Evolutionary conservation across 176 grass and related monocot genomes (phyloP).

Genomic region (Aegilops sharonensis): DNA sequence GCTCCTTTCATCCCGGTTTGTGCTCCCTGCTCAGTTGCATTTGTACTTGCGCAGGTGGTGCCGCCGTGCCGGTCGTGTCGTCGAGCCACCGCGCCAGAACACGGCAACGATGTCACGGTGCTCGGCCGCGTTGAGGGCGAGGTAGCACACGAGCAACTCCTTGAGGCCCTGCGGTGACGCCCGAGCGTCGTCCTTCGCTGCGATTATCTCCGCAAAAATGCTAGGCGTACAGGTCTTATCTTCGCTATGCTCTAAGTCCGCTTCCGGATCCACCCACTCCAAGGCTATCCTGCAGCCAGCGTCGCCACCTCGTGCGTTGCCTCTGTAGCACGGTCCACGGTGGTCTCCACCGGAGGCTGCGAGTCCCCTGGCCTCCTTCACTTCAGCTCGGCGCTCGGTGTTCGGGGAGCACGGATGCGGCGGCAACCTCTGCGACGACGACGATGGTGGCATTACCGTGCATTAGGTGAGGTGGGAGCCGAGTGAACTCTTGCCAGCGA

Average conservation of each 20-base stretch:
- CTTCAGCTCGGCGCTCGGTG: neutral
- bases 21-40: too few species aligned
- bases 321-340: neutral
- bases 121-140: conserved; percentile 64
- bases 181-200: conserved; percentile 41
- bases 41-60: neutral
- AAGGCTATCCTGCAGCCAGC: conserved; percentile 44
- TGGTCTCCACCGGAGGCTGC: neutral
- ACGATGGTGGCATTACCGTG: too few species aligned
- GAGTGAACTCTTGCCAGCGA: too few species aligned
- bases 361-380: neutral
- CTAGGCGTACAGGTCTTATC: too few species aligned
- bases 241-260: conserved; percentile 63
- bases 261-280: conserved; percentile 57
- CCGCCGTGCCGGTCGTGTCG: neutral
- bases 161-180: conserved; percentile 39
- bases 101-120: conserved; percentile 65
- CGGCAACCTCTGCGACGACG: too few species aligned
- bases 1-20: too few species aligned
- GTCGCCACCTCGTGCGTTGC: neutral
- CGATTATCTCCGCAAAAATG: conserved; percentile 50
- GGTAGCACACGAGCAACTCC: conserved; percentile 60
- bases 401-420: too few species aligned
- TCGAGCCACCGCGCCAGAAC: conserved; percentile 58
- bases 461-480: too few species aligned